Evolutionary conservation across 352 stramenopile genomes (phyloP).

Genomic region (Blastocystis sp.): DNA sequence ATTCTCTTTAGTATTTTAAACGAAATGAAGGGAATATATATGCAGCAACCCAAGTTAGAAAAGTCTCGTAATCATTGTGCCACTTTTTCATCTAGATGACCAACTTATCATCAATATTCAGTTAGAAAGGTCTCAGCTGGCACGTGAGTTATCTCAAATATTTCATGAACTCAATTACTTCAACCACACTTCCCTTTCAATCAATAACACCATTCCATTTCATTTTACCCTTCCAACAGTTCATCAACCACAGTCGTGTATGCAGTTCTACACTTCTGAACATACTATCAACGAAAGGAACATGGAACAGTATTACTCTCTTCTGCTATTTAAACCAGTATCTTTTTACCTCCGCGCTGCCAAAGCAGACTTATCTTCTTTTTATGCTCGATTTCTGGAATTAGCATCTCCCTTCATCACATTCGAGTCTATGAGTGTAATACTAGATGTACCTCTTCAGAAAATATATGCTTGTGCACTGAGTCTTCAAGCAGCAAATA

Average conservation of each 20-base stretch:
- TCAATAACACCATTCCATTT: constrained; percentile 34
- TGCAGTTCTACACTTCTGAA: constrained; percentile 60
- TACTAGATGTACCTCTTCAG: constrained; percentile 22
- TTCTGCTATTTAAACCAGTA: constrained; percentile 19
- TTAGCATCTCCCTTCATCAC: constrained; percentile 49
- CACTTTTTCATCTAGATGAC: not conserved
- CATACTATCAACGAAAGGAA: not conserved
- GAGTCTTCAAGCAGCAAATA: constrained; percentile 46
- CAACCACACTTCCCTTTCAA: constrained; percentile 17
- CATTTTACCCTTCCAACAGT: constrained; percentile 34
- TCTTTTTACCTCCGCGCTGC: constrained; percentile 5
- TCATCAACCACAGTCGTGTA: not conserved
- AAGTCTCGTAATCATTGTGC: not conserved
- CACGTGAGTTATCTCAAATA: constrained; percentile 21
- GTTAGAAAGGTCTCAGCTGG: constrained; percentile 16
- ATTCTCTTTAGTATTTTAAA: constrained; percentile 39
- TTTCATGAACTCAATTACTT: constrained; percentile 63
- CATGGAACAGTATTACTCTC: constrained; percentile 29
- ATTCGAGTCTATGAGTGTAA: constrained; percentile 45
- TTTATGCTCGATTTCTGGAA: constrained; percentile 11
- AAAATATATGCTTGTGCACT: constrained; percentile 25
- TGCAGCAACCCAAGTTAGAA: not conserved
- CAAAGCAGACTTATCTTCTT: not conserved
- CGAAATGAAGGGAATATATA: not conserved
- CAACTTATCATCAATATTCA: constrained; percentile 30